These are phyloP conservation scores for Phycomyces nitens DNA, from an alignment of 192 early-diverging fungal genomes.

Conservation along the genomic window DNA sequence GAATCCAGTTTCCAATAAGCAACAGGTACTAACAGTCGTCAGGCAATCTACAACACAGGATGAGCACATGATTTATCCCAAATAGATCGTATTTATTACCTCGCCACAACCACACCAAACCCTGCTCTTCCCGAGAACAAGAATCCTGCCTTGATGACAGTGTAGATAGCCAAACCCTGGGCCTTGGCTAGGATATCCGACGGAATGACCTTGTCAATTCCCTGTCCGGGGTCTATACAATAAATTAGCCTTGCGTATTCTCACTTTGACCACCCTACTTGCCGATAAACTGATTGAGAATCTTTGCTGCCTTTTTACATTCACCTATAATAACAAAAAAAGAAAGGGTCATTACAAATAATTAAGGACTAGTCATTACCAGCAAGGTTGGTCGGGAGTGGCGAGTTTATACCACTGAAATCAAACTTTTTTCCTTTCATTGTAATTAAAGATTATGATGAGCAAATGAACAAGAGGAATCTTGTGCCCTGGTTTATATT, in stretches of 20 bases:
- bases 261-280: no score
- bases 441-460: no score
- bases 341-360: not conserved
- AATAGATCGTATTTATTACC: constrained; percentile 6
- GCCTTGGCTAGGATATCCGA: constrained; percentile 63
- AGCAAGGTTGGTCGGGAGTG: constrained; percentile 34
- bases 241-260: no score
- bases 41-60: no score
- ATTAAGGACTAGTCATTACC: constrained; percentile 1
- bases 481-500: no score
- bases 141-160: constrained; percentile 93
- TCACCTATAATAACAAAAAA: constrained; percentile 8
- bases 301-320: constrained; percentile 32
- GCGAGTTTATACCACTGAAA: constrained; percentile 29
- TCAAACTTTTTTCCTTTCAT: no score
- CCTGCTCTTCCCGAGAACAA: constrained; percentile 88
- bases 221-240: constrained; percentile 38
- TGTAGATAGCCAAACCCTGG: constrained; percentile 90
- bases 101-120: constrained; percentile 85
- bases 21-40: no score
- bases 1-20: no score
- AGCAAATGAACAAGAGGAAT: no score
- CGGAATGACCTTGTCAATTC: constrained; percentile 68
- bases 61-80: no score
- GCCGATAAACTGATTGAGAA: constrained; percentile 30